Conservation (phyloP, 225 moss, liverwort and hornwort species). For the Lunularia cruciata region DNA sequence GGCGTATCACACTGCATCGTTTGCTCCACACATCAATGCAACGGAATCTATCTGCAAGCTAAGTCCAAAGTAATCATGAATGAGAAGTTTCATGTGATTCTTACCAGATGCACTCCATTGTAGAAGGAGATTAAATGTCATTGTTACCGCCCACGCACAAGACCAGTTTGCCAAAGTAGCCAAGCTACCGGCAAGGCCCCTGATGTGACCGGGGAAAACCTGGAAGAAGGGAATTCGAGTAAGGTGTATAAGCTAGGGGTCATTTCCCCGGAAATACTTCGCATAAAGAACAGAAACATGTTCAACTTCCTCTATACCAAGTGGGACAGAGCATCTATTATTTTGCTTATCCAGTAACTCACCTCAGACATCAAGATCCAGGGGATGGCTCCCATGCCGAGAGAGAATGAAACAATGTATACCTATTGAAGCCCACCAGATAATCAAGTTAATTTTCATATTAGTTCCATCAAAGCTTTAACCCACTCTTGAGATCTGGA, state of each 20-base stretch:
- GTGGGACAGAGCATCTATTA: too few species aligned
- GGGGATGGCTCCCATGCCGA: slow-evolving; percentile 59
- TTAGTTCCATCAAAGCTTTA: too few species aligned
- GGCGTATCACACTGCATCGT: neutral
- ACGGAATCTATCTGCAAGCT: neutral
- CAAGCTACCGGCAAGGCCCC: slow-evolving; percentile 46
- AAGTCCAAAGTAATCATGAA: neutral
- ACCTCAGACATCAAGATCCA: slow-evolving; percentile 58
- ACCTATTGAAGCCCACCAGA: slow-evolving; percentile 23
- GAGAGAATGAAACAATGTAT: slow-evolving; percentile 42
- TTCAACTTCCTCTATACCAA: too few species aligned
- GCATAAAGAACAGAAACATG: neutral
- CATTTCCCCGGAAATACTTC: neutral
- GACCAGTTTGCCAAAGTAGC: slow-evolving; percentile 52
- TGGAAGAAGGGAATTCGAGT: slow-evolving; percentile 6
- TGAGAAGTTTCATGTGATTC: neutral
- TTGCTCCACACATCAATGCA: neutral
- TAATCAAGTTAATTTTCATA: neutral
- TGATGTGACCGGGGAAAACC: slow-evolving; percentile 46
- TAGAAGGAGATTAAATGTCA: slow-evolving; percentile 48
- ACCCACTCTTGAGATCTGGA: too few species aligned
- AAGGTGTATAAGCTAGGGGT: too few species aligned
- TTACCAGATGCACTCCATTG: slow-evolving; percentile 49
- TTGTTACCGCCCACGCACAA: slow-evolving; percentile 41
- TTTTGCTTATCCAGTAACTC: neutral